Evolutionary conservation across 148 eudicot genomes (phyloP), one percentile per base, ranked within the genome.

Genomic region (Persicaria maculosa): DNA sequence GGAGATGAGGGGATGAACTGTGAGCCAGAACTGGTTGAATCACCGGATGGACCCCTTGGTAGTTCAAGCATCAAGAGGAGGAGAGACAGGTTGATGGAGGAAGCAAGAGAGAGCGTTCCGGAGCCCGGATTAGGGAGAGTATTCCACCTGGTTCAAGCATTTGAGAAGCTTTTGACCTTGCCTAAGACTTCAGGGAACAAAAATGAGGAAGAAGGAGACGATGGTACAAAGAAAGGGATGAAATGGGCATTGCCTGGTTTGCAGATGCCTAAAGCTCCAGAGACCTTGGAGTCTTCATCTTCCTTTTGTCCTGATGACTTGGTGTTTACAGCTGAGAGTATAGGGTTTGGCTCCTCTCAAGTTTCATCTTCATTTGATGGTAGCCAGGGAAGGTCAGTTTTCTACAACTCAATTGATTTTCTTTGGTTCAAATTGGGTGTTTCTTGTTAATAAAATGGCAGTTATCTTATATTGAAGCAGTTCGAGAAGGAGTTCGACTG

Each of bases 81-180:
- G 69, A 84, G 98, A 71, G 96, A 90, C 17, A 82, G 72, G 73
- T 46, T 88, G 75, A 25, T 93, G 80, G 91, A 88, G 80, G 98
- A 87, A 76, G 96, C 89, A 7, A 80, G 90, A 45, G 72, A 78
- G 17, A 80, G 81, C 71, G 83, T 88, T 14, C 93, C 90, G 3
- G 90, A 86, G 17, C 73, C 93, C 0, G 95, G 97, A 44, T 83
- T 88, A 31, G 97, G 97, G 14, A 87, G 84, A 72, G 98, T 94
- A 46, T 70, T 82, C 91, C 84, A 88, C 85, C 79, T 94, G 77
- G 96, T 94, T 9, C 79, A 88, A 85, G 93, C 95, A 6, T 94
- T 94, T 74, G 98, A 94, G 88, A 90, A 75, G 72, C 81, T 91
- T 15, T 64, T 85, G 6, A 79, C 86, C n/a, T 74, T 88, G 14